Evolutionary conservation across 352 stramenopile species (phyloP).

Genomic region (Aphanomyces cochlioides): DNA sequence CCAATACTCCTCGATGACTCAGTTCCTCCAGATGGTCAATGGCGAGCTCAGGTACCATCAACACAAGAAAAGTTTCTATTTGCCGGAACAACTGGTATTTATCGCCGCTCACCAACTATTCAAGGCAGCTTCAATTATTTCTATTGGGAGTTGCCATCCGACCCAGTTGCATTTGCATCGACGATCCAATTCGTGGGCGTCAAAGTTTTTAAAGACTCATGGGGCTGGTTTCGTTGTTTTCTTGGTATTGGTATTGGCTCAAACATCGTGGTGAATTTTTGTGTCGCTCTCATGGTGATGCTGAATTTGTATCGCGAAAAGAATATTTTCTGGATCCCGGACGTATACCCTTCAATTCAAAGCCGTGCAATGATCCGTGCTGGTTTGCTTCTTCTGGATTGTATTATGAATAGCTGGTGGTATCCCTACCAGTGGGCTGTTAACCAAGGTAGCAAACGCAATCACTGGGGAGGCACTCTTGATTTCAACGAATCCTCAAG

Average conservation of each 20-base stretch:
- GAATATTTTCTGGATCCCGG: conserved; percentile 5
- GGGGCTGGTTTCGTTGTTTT: conserved; percentile 16
- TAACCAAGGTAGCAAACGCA: not conserved
- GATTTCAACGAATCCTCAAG: conserved; percentile 15
- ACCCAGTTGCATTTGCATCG: conserved; percentile 15
- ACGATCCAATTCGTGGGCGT: not conserved
- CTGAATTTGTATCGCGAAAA: not conserved
- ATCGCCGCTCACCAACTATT: not conserved
- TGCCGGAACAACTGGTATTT: conserved; percentile 15
- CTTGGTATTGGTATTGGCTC: conserved; percentile 10
- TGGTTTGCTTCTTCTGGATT: not conserved
- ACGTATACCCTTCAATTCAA: conserved; percentile 19
- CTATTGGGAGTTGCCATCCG: conserved; percentile 16
- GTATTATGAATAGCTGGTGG: not conserved
- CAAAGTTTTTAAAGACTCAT: conserved; percentile 12
- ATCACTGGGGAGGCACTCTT: conserved; percentile 1
- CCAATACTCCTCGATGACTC: not conserved
- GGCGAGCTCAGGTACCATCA: not conserved
- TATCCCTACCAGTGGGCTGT: conserved; percentile 13
- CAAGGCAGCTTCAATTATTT: conserved; percentile 28
- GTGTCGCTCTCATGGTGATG: conserved; percentile 8
- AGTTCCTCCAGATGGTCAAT: not conserved
- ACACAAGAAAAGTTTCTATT: conserved; percentile 1
- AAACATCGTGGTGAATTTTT: conserved; percentile 4
- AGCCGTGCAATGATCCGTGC: not conserved